These are phyloP conservation scores for Tolypocladium paradoxum DNA, from an alignment of 2,329 filamentous ascomycete species.

Conservation along the genomic window DNA sequence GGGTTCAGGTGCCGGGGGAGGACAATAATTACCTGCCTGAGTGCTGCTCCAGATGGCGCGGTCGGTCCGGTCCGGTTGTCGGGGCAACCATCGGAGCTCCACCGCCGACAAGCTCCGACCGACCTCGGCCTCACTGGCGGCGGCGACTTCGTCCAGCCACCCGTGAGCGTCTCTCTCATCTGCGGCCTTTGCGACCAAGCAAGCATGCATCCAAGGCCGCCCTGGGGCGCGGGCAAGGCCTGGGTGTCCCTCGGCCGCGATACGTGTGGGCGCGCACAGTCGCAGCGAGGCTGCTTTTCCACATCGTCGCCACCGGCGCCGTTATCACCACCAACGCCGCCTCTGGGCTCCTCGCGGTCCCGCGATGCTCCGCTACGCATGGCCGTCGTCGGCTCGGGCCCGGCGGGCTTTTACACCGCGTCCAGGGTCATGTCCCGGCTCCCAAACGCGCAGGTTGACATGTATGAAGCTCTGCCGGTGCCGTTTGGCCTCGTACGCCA, in stretches of 20 bases:
- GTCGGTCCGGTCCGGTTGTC: neutral
- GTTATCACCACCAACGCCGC: slow-evolving; percentile 9
- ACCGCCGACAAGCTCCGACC: neutral
- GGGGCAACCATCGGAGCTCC: neutral
- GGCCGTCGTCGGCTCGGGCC: slow-evolving; percentile 85
- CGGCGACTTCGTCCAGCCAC: neutral
- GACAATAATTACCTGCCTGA: neutral
- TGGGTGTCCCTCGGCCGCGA: neutral
- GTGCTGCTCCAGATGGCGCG: neutral
- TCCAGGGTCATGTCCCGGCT: slow-evolving; percentile 73
- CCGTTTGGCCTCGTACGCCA: slow-evolving; percentile 89
- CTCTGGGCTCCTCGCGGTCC: neutral
- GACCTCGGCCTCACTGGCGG: neutral
- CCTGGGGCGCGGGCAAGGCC: neutral
- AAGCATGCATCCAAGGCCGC: neutral
- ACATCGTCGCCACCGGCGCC: neutral
- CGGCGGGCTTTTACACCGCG: slow-evolving; percentile 91
- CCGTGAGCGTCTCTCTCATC: neutral
- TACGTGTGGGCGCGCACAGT: neutral
- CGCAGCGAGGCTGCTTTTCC: neutral
- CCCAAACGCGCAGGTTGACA: slow-evolving; percentile 66
- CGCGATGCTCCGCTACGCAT: slow-evolving; percentile 54
- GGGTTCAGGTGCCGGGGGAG: neutral
- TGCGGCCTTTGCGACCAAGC: neutral
- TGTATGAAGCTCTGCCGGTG: slow-evolving; percentile 91